phyloP scores from a whole-genome alignment of 768 basidiomycete species.

The Nidularia pulvinata region DNA sequence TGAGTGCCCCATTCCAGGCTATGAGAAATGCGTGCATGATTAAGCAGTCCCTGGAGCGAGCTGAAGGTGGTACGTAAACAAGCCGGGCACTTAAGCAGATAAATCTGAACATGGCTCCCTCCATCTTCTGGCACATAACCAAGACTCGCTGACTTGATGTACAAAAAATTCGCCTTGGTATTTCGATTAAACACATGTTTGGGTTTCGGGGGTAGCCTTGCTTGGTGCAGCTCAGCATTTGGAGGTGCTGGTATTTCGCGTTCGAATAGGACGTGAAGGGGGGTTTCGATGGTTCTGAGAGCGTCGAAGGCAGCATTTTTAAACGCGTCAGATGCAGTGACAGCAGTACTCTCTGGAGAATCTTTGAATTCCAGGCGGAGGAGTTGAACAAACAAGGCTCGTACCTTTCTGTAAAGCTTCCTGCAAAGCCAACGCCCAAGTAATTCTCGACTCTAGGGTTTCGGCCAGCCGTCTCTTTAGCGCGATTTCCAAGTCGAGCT shows the following conservation, averaged over 20 bases:
- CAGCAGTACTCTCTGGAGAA: not conserved
- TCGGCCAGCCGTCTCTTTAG: constrained; percentile 36
- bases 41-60: constrained; percentile 52
- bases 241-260: constrained; percentile 23
- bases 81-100: constrained; percentile 43
- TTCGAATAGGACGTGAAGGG: constrained; percentile 33
- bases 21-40: constrained; percentile 52
- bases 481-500: constrained; percentile 48
- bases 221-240: constrained; percentile 13
- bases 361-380: not conserved
- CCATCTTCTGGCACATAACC: constrained; percentile 13
- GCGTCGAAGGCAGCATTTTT: constrained; percentile 41
- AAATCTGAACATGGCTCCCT: constrained; percentile 17
- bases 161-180: constrained; percentile 30
- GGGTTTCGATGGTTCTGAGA: constrained; percentile 33
- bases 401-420: constrained; percentile 30
- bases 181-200: constrained; percentile 14
- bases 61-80: constrained; percentile 45
- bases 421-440: constrained; percentile 45
- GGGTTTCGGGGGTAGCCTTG: constrained; percentile 19
- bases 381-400: not conserved
- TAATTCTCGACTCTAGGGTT: constrained; percentile 42
- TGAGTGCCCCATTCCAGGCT: constrained; percentile 52
- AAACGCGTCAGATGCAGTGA: constrained; percentile 20
- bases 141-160: constrained; percentile 28